These are phyloP conservation scores for Ogataea glucozyma DNA, from an alignment of 805 yeast genomes.

Conservation along the genomic window DNA sequence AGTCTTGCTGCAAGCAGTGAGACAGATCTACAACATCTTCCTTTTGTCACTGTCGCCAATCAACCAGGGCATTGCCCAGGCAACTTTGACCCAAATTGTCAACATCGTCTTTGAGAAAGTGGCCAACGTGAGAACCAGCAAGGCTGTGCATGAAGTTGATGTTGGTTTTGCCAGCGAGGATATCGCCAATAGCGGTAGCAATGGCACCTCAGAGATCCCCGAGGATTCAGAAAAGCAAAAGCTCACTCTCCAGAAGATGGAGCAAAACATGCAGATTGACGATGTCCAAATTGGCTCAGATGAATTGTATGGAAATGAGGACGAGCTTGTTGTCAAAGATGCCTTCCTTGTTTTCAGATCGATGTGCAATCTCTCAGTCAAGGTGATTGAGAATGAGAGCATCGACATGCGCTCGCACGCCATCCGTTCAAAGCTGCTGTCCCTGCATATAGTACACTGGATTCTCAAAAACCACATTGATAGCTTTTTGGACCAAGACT, in stretches of 20 bases:
- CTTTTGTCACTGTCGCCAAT: slow-evolving; percentile 77
- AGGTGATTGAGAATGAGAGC: slow-evolving; percentile 72
- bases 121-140: slow-evolving; percentile 11
- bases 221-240: slow-evolving; percentile 14
- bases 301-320: slow-evolving; percentile 50
- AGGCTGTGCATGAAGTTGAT: slow-evolving; percentile 2
- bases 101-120: slow-evolving; percentile 80
- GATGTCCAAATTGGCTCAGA: slow-evolving; percentile 51
- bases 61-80: slow-evolving; percentile 94
- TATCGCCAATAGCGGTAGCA: neutral
- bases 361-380: slow-evolving; percentile 89
- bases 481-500: slow-evolving; percentile 63
- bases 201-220: slow-evolving; percentile 1
- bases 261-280: slow-evolving; percentile 50
- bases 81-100: slow-evolving; percentile 88
- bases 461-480: slow-evolving; percentile 84
- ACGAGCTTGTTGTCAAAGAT: slow-evolving; percentile 77
- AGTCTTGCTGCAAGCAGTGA: slow-evolving; percentile 80
- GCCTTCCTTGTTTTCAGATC: slow-evolving; percentile 92
- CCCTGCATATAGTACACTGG: slow-evolving; percentile 84
- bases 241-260: slow-evolving; percentile 62
- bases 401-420: slow-evolving; percentile 89
- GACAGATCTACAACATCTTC: slow-evolving; percentile 92
- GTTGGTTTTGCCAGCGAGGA: slow-evolving; percentile 7
- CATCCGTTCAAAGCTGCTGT: slow-evolving; percentile 85